phyloP scores from a whole-genome alignment of 306 rosid genomes.

The Lupinus albus region DNA sequence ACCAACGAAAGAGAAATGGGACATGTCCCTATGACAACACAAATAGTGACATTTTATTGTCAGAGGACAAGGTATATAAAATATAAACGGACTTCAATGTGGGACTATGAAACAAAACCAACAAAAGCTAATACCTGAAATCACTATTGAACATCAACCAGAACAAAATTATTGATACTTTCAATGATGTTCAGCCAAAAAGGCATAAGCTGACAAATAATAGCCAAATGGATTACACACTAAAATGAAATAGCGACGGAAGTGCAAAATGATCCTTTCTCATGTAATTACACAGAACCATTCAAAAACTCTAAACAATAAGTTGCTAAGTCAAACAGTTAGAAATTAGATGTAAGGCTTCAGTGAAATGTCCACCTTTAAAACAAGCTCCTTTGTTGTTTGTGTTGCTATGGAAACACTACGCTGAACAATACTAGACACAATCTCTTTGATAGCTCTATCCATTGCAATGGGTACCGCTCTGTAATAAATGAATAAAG shows the following conservation, averaged over 20 bases:
- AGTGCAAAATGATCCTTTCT: not conserved
- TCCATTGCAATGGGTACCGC: constrained; percentile 93
- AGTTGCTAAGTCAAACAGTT: not conserved
- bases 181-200: not conserved
- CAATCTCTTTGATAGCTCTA: constrained; percentile 91
- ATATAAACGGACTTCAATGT: not conserved
- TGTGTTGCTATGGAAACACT: constrained; percentile 98
- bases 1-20: not conserved
- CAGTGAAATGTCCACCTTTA: constrained; percentile 64
- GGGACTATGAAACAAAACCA: not conserved
- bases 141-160: not conserved
- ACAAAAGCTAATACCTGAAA: not conserved
- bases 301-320: not conserved
- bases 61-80: not conserved
- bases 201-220: not conserved
- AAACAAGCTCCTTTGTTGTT: constrained; percentile 96
- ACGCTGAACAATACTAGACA: constrained; percentile 85
- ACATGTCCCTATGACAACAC: not conserved
- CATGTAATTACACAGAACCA: not conserved
- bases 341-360: constrained; percentile 15
- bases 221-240: not conserved
- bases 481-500: constrained; percentile 49
- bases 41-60: not conserved
- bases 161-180: not conserved
- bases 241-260: not conserved